These are phyloP conservation scores for Mortierella sp. DNA, from an alignment of 371 early-diverging fungal genomes.

Conservation along the genomic window DNA sequence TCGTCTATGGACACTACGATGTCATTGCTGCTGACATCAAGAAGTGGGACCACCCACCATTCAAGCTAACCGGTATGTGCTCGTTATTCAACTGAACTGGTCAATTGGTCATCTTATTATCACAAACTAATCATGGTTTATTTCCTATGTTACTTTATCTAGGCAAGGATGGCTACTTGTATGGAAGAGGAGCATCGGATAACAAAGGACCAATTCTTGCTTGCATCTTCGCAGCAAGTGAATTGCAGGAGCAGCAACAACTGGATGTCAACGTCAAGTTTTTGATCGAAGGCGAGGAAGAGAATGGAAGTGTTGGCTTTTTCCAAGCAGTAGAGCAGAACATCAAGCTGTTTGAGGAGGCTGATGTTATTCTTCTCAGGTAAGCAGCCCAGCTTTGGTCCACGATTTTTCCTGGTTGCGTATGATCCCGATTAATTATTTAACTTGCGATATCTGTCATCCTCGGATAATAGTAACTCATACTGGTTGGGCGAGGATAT, in stretches of 20 bases:
- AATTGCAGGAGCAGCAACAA: slow-evolving; percentile 71
- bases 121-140: not conserved
- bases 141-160: not conserved
- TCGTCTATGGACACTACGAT: slow-evolving; percentile 91
- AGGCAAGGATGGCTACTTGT: slow-evolving; percentile 81
- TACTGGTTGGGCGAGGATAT: slow-evolving; percentile 96
- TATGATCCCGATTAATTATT: not conserved
- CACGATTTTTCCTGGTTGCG: not conserved
- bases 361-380: slow-evolving; percentile 81
- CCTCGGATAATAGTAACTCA: slow-evolving; percentile 54
- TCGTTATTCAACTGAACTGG: not conserved
- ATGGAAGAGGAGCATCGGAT: slow-evolving; percentile 87
- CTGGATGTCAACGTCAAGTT: slow-evolving; percentile 83
- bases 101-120: not conserved
- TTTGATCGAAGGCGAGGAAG: slow-evolving; percentile 90
- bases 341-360: slow-evolving; percentile 72
- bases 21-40: slow-evolving; percentile 78
- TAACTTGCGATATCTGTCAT: not conserved
- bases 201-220: slow-evolving; percentile 90
- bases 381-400: slow-evolving; percentile 22
- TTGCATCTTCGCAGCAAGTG: slow-evolving; percentile 82
- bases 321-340: slow-evolving; percentile 71
- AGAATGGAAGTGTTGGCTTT: slow-evolving; percentile 82
- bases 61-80: slow-evolving; percentile 62
- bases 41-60: slow-evolving; percentile 73